A percentile compares a stretch with the other conserved stretches of the same genome.
Conservation (phyloP, 139 green algal genomes). For the Yamagishiella unicocca region DNA sequence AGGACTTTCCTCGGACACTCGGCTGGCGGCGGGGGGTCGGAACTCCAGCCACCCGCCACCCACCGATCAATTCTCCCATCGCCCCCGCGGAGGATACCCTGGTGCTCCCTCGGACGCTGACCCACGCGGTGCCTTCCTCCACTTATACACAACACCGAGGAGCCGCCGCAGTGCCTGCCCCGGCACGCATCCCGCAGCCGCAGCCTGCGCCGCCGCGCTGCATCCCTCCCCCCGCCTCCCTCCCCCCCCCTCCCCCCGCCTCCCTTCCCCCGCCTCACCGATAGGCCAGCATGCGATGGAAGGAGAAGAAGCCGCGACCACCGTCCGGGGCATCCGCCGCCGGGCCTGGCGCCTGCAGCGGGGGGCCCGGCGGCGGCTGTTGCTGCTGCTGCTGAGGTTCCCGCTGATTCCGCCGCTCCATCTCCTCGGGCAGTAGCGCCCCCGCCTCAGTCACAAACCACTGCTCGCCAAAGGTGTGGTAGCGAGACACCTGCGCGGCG, state of each 20-base stretch:
- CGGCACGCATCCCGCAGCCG: too few species aligned
- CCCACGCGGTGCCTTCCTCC: too few species aligned
- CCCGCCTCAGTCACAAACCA: constrained; percentile 44
- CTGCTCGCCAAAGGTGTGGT: constrained; percentile 54
- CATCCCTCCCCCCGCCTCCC: too few species aligned
- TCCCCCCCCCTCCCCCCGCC: not conserved
- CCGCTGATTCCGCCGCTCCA: not conserved
- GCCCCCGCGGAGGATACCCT: too few species aligned
- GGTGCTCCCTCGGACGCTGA: too few species aligned
- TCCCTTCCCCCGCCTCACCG: not conserved
- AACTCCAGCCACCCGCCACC: too few species aligned
- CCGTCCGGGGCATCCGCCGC: not conserved
- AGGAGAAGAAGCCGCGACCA: constrained; percentile 43
- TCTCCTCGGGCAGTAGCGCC: constrained; percentile 12
- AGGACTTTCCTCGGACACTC: too few species aligned
- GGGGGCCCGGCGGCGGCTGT: not conserved
- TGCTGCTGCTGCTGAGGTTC: constrained; percentile 1
- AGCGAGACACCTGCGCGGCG: constrained; percentile 42
- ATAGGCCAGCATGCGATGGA: constrained; percentile 46
- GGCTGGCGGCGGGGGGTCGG: too few species aligned
- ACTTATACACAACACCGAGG: too few species aligned
- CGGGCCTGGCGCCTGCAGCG: not conserved
- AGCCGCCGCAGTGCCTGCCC: too few species aligned
- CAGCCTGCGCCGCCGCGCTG: too few species aligned
- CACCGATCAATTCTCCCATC: too few species aligned